Percentiles rank a stretch among this genome's conserved stretches.
These are phyloP conservation scores for Tolypocladium ovalisporum DNA, from an alignment of 2,329 filamentous ascomycete species.

Conservation along the genomic window DNA sequence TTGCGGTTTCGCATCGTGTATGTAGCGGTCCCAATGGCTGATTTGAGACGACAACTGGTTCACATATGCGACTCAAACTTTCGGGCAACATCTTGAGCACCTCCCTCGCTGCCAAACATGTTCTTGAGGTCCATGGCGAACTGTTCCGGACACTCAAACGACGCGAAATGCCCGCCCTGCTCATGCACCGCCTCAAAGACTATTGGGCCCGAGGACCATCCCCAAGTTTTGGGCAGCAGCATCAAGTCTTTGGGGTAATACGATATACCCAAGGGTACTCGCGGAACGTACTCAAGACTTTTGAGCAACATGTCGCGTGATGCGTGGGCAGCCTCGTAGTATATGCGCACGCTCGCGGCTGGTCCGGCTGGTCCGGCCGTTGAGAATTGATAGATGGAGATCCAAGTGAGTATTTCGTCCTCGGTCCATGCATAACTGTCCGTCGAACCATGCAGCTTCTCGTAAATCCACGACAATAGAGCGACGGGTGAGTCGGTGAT, in stretches of 20 bases:
- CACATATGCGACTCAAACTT: not conserved
- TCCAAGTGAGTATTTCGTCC: slow-evolving; percentile 66
- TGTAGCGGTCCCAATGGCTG: not conserved
- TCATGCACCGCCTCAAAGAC: slow-evolving; percentile 42
- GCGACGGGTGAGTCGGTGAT: slow-evolving; percentile 60
- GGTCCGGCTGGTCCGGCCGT: slow-evolving; percentile 59
- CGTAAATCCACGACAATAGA: slow-evolving; percentile 68
- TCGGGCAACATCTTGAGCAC: slow-evolving; percentile 23
- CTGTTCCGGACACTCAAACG: slow-evolving; percentile 43
- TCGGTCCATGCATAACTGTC: slow-evolving; percentile 64
- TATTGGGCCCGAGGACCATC: slow-evolving; percentile 45
- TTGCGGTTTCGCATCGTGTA: too few species aligned
- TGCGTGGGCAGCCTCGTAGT: slow-evolving; percentile 53
- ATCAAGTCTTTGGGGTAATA: slow-evolving; percentile 48
- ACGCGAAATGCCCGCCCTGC: slow-evolving; percentile 50
- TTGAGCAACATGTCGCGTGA: slow-evolving; percentile 8
- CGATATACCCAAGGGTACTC: slow-evolving; percentile 33
- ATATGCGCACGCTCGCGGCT: slow-evolving; percentile 56
- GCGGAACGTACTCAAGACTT: slow-evolving; percentile 16
- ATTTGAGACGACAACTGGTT: not conserved
- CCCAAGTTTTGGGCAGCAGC: slow-evolving; percentile 44
- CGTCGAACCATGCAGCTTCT: slow-evolving; percentile 66
- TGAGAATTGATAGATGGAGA: slow-evolving; percentile 62
- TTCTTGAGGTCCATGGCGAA: slow-evolving; percentile 40
- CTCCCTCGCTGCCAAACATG: slow-evolving; percentile 46